phyloP scores from a whole-genome alignment of 768 basidiomycete species.

The Filobasidium floriforme region DNA sequence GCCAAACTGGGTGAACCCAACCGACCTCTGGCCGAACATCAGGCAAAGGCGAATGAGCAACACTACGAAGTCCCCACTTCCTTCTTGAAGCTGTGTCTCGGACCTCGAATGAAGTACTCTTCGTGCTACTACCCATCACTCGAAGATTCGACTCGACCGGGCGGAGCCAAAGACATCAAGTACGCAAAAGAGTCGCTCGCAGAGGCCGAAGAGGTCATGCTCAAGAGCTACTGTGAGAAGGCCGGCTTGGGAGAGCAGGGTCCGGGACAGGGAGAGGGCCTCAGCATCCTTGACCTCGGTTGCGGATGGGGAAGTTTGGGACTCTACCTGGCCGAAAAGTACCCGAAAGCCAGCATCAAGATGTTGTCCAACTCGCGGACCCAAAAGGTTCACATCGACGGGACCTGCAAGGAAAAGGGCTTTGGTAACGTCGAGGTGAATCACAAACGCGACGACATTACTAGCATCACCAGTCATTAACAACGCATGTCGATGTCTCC shows the following conservation, averaged over 20 bases:
- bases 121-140: conserved; percentile 55
- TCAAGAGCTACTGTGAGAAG: conserved; percentile 61
- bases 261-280: conserved; percentile 49
- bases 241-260: conserved; percentile 49
- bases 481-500: neutral
- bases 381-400: conserved; percentile 61
- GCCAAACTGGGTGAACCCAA: conserved; percentile 50
- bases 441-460: too few relatives aligned
- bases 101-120: conserved; percentile 61
- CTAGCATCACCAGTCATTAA: too few relatives aligned
- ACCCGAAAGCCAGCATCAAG: conserved; percentile 57
- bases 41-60: conserved; percentile 65
- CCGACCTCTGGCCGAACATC: conserved; percentile 56
- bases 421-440: conserved; percentile 54
- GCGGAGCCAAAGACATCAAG: conserved; percentile 13
- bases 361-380: conserved; percentile 63
- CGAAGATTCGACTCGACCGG: conserved; percentile 10
- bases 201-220: conserved; percentile 60
- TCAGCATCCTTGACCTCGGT: conserved; percentile 61
- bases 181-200: conserved; percentile 54
- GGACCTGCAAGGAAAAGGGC: conserved; percentile 50
- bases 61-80: conserved; percentile 58
- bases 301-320: conserved; percentile 72
- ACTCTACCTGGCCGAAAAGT: conserved; percentile 62
- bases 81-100: conserved; percentile 62